Percentiles rank a stretch among this genome's conserved stretches.
Evolutionary conservation across 306 rosid species (phyloP).

Genomic region (Prunus mume): DNA sequence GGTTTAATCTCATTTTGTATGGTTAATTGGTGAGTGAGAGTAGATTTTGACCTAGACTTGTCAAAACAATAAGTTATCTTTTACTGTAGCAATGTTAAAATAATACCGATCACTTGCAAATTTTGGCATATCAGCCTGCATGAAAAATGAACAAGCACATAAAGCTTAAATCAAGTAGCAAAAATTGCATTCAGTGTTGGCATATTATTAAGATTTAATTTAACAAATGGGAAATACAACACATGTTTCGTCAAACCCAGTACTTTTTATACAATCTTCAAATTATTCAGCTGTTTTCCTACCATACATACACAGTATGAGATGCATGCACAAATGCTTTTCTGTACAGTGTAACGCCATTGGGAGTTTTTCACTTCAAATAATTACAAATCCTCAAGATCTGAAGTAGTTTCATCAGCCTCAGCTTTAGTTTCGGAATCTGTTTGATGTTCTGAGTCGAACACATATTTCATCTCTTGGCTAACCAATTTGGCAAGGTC

Average conservation of each 20-base stretch:
- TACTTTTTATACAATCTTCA: conserved; percentile 7
- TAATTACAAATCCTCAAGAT: conserved; percentile 21
- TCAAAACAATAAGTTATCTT: neutral
- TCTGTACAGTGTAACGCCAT: conserved; percentile 30
- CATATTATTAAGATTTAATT: neutral
- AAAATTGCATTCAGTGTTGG: neutral
- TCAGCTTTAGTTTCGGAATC: conserved; percentile 33
- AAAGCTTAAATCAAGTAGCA: neutral
- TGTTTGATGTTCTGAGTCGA: conserved; percentile 23
- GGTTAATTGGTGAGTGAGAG: neutral
- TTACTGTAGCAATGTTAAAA: too few relatives aligned
- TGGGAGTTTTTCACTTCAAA: conserved; percentile 6
- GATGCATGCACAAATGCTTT: conserved; percentile 4
- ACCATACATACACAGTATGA: conserved; percentile 3
- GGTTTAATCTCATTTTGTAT: neutral
- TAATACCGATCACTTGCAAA: neutral
- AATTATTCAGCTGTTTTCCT: neutral
- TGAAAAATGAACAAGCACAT: neutral
- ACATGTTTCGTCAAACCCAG: neutral
- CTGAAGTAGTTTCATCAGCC: conserved; percentile 25
- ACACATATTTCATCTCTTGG: conserved; percentile 52
- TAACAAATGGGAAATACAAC: neutral
- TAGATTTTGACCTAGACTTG: neutral
- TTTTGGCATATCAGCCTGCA: neutral
- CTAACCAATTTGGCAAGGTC: conserved; percentile 61